Conservation (phyloP, 345 rosid genomes). For the Syzygium jambos region DNA sequence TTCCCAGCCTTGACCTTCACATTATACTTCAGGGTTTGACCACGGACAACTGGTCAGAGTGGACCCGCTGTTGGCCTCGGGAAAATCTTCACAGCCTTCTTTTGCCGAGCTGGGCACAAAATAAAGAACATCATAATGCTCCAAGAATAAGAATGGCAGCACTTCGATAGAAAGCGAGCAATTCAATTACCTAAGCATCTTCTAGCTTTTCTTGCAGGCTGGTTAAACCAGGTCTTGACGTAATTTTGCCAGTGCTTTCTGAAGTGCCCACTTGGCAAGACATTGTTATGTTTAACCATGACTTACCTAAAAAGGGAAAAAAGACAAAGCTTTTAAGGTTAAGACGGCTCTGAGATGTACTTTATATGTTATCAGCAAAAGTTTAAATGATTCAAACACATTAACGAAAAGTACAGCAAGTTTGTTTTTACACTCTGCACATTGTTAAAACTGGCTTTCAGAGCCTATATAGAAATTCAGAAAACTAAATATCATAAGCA, state of each 20-base stretch:
- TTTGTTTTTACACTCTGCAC: neutral
- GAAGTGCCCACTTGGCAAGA: conserved; percentile 62
- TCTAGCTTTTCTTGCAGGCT: conserved; percentile 63
- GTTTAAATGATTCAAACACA: too few relatives aligned
- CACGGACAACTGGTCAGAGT: conserved; percentile 76
- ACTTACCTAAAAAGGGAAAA: conserved; percentile 9
- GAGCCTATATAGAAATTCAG: neutral
- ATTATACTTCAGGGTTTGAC: conserved; percentile 80
- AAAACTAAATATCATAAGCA: neutral
- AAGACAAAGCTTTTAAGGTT: neutral
- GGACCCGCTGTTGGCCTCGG: conserved; percentile 87
- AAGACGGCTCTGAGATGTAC: too few relatives aligned
- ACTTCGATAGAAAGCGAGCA: neutral
- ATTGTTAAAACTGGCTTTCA: neutral
- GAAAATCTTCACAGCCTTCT: conserved; percentile 80
- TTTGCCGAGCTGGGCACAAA: conserved; percentile 46
- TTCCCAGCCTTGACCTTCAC: conserved; percentile 83
- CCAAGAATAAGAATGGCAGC: neutral
- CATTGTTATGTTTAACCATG: conserved; percentile 77
- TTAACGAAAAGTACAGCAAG: neutral
- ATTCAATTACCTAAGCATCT: conserved; percentile 43
- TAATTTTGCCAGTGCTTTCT: conserved; percentile 86
- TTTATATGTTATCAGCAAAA: too few relatives aligned
- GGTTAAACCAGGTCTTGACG: conserved; percentile 85
- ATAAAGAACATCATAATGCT: neutral